These are phyloP conservation scores for Thelonectria rubi DNA, from an alignment of 2,329 filamentous ascomycete genomes.

Conservation along the genomic window DNA sequence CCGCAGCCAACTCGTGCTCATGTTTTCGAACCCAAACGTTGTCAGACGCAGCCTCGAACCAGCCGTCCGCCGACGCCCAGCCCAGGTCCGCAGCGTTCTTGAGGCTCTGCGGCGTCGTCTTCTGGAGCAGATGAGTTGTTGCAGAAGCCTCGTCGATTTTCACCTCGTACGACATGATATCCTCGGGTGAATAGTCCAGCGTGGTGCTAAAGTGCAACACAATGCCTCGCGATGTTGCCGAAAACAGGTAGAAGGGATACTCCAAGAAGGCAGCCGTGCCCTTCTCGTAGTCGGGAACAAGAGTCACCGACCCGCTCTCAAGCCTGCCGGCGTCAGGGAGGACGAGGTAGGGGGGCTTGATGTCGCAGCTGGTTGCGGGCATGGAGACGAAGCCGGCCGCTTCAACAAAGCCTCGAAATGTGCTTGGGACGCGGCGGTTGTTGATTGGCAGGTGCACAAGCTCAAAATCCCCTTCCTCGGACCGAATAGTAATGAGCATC, in stretches of 20 bases:
- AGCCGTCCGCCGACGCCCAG: constrained; percentile 32
- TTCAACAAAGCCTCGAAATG: constrained; percentile 67
- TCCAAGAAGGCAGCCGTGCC: not conserved
- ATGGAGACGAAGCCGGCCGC: constrained; percentile 58
- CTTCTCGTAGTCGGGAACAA: not conserved
- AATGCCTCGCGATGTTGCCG: not conserved
- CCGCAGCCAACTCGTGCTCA: not conserved
- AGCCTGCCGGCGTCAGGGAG: constrained; percentile 31
- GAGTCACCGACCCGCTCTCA: constrained; percentile 22
- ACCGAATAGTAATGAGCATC: constrained; percentile 46
- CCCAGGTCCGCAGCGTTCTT: constrained; percentile 29
- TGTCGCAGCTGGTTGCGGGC: constrained; percentile 11
- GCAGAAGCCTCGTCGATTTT: not conserved
- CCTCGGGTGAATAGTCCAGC: constrained; percentile 24
- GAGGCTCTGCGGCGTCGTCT: constrained; percentile 22
- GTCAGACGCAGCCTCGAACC: constrained; percentile 33
- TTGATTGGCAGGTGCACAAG: constrained; percentile 64
- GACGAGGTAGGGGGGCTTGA: constrained; percentile 11
- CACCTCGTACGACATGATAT: constrained; percentile 23
- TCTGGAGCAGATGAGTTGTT: constrained; percentile 13
- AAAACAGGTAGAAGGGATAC: constrained; percentile 31
- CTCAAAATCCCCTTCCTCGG: constrained; percentile 50
- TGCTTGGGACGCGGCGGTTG: constrained; percentile 56
- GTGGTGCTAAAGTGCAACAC: constrained; percentile 28
- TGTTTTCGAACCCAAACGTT: constrained; percentile 29